phyloP scores from a whole-genome alignment of 2,329 filamentous ascomycete genomes.

The Mycosphaerella sp. region DNA sequence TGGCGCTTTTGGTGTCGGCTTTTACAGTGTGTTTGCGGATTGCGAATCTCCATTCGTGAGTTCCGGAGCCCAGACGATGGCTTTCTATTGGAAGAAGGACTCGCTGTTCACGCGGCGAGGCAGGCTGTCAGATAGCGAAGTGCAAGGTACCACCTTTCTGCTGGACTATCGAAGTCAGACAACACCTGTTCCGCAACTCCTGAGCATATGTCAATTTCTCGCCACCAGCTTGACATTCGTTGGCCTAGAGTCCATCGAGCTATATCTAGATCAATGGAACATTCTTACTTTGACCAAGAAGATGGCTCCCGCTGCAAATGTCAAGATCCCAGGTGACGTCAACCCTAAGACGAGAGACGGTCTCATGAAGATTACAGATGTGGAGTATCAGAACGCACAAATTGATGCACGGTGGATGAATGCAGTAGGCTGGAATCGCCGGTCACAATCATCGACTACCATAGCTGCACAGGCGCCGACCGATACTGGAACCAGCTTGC shows the following conservation, averaged over 20 bases:
- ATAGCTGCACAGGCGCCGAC: constrained; percentile 35
- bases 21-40: constrained; percentile 97
- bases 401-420: constrained; percentile 89
- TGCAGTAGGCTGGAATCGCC: constrained; percentile 72
- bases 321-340: constrained; percentile 70
- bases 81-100: constrained; percentile 99
- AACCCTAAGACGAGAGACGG: constrained; percentile 78
- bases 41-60: constrained; percentile 97
- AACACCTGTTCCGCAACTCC: constrained; percentile 75
- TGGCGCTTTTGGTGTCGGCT: constrained; percentile 94
- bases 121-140: constrained; percentile 53
- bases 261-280: constrained; percentile 83
- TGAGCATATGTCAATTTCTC: constrained; percentile 84
- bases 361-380: constrained; percentile 75
- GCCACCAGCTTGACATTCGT: constrained; percentile 96
- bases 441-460: constrained; percentile 7
- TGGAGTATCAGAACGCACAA: constrained; percentile 80
- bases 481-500: constrained; percentile 40
- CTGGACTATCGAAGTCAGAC: constrained; percentile 87
- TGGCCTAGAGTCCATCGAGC: constrained; percentile 75
- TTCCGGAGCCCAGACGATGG: constrained; percentile 88
- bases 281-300: constrained; percentile 77
- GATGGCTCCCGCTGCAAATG: constrained; percentile 65
- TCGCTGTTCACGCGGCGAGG: constrained; percentile 87
- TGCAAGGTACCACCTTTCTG: constrained; percentile 74